These are phyloP conservation scores for Debaryomyces fabryi DNA, from an alignment of 1,139 yeast genomes.

Conservation along the genomic window DNA sequence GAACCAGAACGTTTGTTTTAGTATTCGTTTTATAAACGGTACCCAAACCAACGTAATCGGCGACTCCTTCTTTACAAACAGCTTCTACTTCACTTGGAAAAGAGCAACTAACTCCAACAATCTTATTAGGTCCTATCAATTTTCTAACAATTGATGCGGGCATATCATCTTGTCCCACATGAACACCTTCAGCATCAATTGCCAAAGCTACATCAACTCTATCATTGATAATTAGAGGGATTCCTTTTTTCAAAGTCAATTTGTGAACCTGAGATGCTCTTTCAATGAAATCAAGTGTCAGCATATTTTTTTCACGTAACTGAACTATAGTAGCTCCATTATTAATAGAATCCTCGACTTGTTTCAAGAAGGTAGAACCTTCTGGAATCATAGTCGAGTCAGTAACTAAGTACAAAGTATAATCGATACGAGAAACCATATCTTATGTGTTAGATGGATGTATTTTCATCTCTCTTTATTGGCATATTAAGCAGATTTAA, in stretches of 20 bases:
- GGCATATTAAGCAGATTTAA: not conserved
- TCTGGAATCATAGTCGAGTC: constrained; percentile 77
- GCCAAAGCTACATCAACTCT: constrained; percentile 90
- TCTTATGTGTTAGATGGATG: not conserved
- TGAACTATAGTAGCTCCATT: constrained; percentile 85
- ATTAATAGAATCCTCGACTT: constrained; percentile 61
- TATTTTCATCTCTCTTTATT: not conserved
- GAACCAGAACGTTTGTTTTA: constrained; percentile 54
- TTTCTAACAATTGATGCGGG: constrained; percentile 59
- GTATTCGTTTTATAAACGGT: constrained; percentile 77
- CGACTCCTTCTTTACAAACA: constrained; percentile 56
- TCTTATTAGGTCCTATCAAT: constrained; percentile 70
- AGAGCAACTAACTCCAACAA: constrained; percentile 80
- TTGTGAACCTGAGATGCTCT: constrained; percentile 64
- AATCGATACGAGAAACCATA: constrained; percentile 42
- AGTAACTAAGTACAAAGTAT: constrained; percentile 76
- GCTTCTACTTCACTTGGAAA: constrained; percentile 56
- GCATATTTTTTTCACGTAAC: constrained; percentile 75
- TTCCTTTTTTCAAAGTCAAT: constrained; percentile 57
- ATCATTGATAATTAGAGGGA: constrained; percentile 87
- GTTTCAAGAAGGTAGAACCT: constrained; percentile 58
- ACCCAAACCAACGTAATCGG: constrained; percentile 89
- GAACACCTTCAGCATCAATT: constrained; percentile 88
- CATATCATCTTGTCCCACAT: constrained; percentile 95
- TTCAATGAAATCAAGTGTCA: constrained; percentile 66